These are phyloP conservation scores for Chenopodium berlandieri DNA, from an alignment of 148 eudicot species.

Conservation along the genomic window DNA sequence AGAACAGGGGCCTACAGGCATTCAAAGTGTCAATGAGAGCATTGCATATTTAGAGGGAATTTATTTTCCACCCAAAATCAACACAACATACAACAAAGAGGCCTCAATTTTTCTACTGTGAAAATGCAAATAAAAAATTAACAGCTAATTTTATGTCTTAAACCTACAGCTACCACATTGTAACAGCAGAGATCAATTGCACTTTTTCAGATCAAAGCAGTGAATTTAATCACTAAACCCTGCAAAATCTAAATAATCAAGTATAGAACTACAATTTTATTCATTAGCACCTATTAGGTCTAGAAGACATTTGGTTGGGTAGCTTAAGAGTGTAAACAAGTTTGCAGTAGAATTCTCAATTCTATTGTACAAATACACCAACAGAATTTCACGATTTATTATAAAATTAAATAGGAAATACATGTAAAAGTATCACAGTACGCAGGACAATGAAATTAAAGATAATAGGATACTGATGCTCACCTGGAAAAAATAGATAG, in stretches of 20 bases:
- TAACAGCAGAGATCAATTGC: background rate
- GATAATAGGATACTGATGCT: background rate
- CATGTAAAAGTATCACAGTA: too few species aligned
- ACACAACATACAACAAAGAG: background rate
- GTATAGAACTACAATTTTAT: too few species aligned
- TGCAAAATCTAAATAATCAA: too few species aligned
- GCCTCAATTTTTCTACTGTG: background rate
- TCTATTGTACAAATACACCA: background rate
- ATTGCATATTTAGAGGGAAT: background rate
- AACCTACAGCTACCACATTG: background rate
- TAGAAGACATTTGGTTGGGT: background rate
- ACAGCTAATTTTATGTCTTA: background rate
- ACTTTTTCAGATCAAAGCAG: background rate
- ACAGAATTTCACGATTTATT: background rate
- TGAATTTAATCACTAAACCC: background rate
- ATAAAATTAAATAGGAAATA: too few species aligned
- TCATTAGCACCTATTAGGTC: background rate
- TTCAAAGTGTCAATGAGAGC: too few species aligned
- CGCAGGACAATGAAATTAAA: background rate
- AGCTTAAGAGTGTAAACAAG: background rate
- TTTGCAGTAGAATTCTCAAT: background rate
- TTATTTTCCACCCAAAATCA: background rate
- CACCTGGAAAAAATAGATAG: background rate
- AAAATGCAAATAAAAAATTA: background rate
- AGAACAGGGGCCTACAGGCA: too few species aligned